Conservation (phyloP, 2,329 filamentous ascomycete species). For the Ophiostoma quercus region DNA sequence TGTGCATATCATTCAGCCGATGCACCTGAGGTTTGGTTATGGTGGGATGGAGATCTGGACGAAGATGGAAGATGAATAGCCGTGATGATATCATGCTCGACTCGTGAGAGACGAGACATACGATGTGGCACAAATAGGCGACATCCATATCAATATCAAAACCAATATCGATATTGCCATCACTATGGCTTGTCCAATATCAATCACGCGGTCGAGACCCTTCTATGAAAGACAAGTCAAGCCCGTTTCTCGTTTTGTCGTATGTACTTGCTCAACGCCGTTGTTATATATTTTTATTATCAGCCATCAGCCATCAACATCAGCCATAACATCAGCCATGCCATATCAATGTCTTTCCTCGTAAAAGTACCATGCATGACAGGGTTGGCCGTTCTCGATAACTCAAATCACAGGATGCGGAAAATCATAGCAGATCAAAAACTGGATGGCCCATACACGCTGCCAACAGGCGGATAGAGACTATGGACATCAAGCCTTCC, state of each 20-base stretch:
- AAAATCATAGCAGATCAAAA: too few relatives aligned
- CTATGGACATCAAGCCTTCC: too few relatives aligned
- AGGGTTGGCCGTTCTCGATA: neutral
- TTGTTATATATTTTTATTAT: neutral
- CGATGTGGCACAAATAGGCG: neutral
- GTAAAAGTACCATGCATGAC: neutral
- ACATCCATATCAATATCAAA: neutral
- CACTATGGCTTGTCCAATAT: neutral
- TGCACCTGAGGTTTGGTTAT: neutral
- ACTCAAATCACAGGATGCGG: neutral
- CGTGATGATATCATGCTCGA: neutral
- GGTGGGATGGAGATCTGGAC: neutral
- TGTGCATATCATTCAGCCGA: neutral
- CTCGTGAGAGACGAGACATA: neutral
- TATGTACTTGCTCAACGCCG: neutral
- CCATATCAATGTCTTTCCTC: neutral
- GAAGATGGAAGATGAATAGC: neutral
- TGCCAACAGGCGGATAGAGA: neutral
- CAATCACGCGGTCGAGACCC: neutral
- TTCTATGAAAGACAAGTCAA: neutral
- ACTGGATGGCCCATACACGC: too few relatives aligned
- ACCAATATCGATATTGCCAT: neutral
- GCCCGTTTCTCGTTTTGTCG: neutral
- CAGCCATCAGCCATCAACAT: neutral
- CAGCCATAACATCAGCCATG: neutral